These are phyloP conservation scores for Pestalotiopsis sp. DNA, from an alignment of 2,329 filamentous ascomycete genomes.

Conservation along the genomic window DNA sequence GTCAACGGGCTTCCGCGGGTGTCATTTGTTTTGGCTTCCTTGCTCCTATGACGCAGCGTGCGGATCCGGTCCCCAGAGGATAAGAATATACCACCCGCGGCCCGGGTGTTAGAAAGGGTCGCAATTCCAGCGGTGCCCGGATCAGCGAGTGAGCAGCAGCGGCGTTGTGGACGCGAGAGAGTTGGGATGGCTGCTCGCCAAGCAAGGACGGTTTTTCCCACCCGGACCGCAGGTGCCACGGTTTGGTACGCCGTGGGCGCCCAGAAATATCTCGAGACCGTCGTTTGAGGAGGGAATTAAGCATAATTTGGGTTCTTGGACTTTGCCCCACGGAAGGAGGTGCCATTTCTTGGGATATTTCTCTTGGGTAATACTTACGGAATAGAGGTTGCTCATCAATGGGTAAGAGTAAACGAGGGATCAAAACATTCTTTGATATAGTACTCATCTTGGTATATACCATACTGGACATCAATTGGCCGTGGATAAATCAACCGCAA, in stretches of 20 bases:
- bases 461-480: background rate
- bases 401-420: background rate
- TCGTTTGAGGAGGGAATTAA: background rate
- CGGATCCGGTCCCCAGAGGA: background rate
- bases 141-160: background rate
- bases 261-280: background rate
- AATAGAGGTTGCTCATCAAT: background rate
- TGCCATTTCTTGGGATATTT: background rate
- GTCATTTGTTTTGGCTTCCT: background rate
- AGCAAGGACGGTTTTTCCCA: background rate
- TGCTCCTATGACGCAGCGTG: background rate
- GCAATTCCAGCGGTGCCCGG: background rate
- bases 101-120: no score
- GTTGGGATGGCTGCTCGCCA: background rate
- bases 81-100: background rate
- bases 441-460: background rate
- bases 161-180: no score
- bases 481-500: background rate
- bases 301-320: background rate
- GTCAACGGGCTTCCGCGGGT: background rate
- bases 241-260: background rate
- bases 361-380: background rate
- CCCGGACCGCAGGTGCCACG: no score
- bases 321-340: no score
- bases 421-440: background rate